Percentiles rank a stretch among this genome's conserved stretches.
Evolutionary conservation across 1,139 yeast species (phyloP).

Genomic region (Sugiyamaella pinicola): DNA sequence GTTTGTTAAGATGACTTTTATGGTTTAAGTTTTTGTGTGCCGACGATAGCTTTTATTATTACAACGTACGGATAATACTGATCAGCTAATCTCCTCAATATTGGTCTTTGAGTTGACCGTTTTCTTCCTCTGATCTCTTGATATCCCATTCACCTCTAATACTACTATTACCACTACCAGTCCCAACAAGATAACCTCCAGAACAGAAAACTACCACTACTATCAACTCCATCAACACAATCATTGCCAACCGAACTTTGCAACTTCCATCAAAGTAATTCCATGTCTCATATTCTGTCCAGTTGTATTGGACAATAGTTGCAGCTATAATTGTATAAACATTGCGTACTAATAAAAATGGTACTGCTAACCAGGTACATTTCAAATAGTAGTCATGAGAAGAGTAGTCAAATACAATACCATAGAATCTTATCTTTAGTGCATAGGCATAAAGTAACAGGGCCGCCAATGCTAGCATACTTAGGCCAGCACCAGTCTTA

Average conservation of each 20-base stretch:
- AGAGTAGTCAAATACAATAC: conserved; percentile 2
- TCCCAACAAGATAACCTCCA: conserved; percentile 8
- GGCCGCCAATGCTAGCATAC: neutral
- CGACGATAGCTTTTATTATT: neutral
- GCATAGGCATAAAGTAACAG: neutral
- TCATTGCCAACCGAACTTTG: conserved; percentile 23
- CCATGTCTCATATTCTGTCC: conserved; percentile 20
- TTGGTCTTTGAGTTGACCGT: neutral
- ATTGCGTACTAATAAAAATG: conserved; percentile 21
- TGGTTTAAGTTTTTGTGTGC: too few species aligned
- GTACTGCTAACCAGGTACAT: conserved; percentile 12
- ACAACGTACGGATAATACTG: too few species aligned
- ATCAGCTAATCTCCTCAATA: neutral
- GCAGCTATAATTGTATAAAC: conserved; percentile 15
- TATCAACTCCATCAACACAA: conserved; percentile 24
- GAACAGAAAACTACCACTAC: conserved; percentile 15
- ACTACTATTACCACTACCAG: neutral
- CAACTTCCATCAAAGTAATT: conserved; percentile 26
- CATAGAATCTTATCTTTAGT: neutral
- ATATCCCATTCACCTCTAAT: neutral
- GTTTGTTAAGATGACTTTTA: too few species aligned
- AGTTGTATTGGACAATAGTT: conserved; percentile 15
- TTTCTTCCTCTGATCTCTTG: neutral
- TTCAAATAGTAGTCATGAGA: neutral
- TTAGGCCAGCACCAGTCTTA: neutral